Evolutionary conservation across 371 early-diverging fungal genomes (phyloP), one percentile per base, ranked within the genome.

Genomic region (Massospora cicadina): DNA sequence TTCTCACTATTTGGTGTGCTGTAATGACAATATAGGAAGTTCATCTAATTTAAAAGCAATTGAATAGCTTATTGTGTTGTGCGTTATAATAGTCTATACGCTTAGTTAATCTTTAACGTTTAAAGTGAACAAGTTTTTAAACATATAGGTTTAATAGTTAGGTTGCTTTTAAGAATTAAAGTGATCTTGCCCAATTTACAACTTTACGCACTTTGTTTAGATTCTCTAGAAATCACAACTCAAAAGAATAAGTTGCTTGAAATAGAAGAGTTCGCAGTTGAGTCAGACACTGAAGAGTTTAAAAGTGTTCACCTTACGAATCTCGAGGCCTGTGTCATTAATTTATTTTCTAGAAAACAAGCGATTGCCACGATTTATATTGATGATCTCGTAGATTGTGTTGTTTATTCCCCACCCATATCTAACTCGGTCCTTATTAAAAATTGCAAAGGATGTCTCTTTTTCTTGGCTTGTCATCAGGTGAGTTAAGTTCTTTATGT

Each of bases 381-480:
- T 5, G 28, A 57, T n/a, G 28, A 57, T 27, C 23, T 57, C 10
- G 28, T 27, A 10, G 26, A 57, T 57, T 25, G 57, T 21, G 12
- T 57, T 25, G 57, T 57, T n/a, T n/a, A 21, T 57, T 3, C 28
- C 10, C 57, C 57, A 12, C 57, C 57, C 57, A 57, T 57, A 12
- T 57, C 57, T 27, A 57, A n/a, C 26, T 57, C 57, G 3, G 57
- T 57, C 10, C 28, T 57, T 21, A 57, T 57, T 25, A 27, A 57
- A 5, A 27, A 27, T 21, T 57, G 57, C 26, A 57, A 27, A 25
- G 28, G 57, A 10, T 57, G 57, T 27, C 28, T 27, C 23, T 57
- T 57, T 26, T 57, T 25, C 57, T 57, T 57, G 12, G 57, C 57
- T 57, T 57, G 57, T 27, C 57, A 57, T 10, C 57, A 57, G 57